A percentile compares a stretch with the other conserved stretches of the same genome.
Conservation (phyloP, 192 early-diverging fungal genomes). For the Spizellomyces sp. region DNA sequence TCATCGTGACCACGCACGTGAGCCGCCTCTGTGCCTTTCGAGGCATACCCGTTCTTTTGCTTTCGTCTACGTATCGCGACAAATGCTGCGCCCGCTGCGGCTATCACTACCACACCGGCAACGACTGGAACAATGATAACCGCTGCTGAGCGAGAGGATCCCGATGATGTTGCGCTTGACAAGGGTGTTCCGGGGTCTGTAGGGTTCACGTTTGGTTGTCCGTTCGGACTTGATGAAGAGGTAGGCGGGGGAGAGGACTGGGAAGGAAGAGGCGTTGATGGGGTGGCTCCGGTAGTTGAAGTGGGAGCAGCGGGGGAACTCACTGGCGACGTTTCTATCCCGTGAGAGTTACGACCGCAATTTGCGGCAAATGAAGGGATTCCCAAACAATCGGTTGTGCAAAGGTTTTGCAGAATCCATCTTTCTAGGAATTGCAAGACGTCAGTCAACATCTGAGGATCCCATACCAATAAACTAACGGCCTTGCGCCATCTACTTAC, state of each 20-base stretch:
- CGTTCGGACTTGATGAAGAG: not conserved
- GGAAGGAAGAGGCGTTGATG: not conserved
- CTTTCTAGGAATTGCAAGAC: not conserved
- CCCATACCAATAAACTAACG: not conserved
- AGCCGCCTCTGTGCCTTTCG: not conserved
- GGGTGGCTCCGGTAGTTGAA: not conserved
- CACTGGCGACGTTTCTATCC: not conserved
- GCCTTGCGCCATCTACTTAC: not conserved
- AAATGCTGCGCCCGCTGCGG: not conserved
- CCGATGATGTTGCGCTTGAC: too few relatives aligned
- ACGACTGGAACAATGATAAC: constrained; percentile 19
- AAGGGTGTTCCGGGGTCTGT: too few relatives aligned
- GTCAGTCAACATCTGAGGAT: not conserved
- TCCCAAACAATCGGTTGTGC: not conserved
- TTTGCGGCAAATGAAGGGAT: constrained; percentile 7
- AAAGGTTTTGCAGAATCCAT: constrained; percentile 15
- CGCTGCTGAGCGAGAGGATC: not conserved
- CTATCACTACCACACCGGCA: constrained; percentile 3
- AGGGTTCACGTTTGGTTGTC: too few relatives aligned
- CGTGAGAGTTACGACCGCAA: constrained; percentile 10
- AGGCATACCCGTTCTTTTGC: not conserved
- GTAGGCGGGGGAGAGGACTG: not conserved
- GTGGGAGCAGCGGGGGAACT: not conserved
- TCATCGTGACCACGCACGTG: not conserved
- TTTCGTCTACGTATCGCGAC: constrained; percentile 2